These are phyloP conservation scores for Porpolomopsis calyptriformis DNA, from an alignment of 768 basidiomycete species.

Conservation along the genomic window DNA sequence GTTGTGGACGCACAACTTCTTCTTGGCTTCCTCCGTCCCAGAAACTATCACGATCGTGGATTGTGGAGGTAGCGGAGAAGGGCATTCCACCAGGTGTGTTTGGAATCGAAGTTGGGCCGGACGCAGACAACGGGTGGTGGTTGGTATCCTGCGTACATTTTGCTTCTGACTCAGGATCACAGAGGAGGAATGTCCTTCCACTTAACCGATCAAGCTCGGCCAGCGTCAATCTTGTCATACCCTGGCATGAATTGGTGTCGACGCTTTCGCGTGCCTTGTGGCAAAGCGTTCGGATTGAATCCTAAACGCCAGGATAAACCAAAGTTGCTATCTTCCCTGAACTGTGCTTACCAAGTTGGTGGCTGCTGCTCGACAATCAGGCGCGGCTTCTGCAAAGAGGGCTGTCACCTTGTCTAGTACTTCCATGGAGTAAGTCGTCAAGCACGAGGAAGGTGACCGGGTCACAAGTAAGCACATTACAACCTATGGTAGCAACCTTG, in stretches of 20 bases:
- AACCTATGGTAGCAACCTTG: slow-evolving; percentile 40
- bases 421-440: slow-evolving; percentile 36
- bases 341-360: slow-evolving; percentile 29
- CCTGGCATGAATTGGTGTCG: slow-evolving; percentile 18
- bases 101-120: too few species aligned
- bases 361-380: slow-evolving; percentile 34
- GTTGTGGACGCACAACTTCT: not conserved
- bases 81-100: too few species aligned
- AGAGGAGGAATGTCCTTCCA: slow-evolving; percentile 40
- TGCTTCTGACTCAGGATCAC: slow-evolving; percentile 10
- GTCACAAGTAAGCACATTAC: slow-evolving; percentile 48
- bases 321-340: too few species aligned
- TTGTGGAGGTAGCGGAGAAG: not conserved
- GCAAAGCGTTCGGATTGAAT: slow-evolving; percentile 30
- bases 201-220: slow-evolving; percentile 46
- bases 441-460: slow-evolving; percentile 36
- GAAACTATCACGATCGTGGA: not conserved
- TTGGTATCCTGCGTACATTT: not conserved
- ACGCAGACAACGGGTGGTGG: not conserved
- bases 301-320: too few species aligned
- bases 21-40: slow-evolving; percentile 2
- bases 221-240: slow-evolving; percentile 20
- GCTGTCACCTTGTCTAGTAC: slow-evolving; percentile 36
- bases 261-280: slow-evolving; percentile 34
- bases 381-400: slow-evolving; percentile 38